Percentiles rank a stretch among this genome's conserved stretches.
These are phyloP conservation scores for Teratosphaeria epicoccoides DNA, from an alignment of 2,329 filamentous ascomycete species.

Conservation along the genomic window DNA sequence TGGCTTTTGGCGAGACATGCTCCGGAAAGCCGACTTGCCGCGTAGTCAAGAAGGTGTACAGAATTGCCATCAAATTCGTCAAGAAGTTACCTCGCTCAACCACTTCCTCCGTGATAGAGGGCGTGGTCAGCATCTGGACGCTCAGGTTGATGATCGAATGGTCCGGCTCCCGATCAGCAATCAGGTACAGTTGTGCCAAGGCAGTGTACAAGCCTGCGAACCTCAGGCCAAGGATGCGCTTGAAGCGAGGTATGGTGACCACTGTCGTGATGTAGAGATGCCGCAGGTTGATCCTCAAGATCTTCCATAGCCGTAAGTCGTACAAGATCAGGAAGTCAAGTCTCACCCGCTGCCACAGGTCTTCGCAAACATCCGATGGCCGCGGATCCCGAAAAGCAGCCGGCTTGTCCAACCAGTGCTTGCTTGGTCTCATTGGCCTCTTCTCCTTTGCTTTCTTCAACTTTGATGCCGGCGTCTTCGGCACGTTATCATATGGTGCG, in stretches of 20 bases:
- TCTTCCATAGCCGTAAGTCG: constrained; percentile 94
- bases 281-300: constrained; percentile 76
- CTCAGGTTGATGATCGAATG: constrained; percentile 98
- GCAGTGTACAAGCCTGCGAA: constrained; percentile 92
- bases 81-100: constrained; percentile 93
- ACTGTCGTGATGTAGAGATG: constrained; percentile 95
- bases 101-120: constrained; percentile 91
- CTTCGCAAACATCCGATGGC: constrained; percentile 59
- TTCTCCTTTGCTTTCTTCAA: constrained; percentile 28
- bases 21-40: constrained; percentile 90
- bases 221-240: constrained; percentile 81
- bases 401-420: constrained; percentile 81
- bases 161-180: constrained; percentile 91
- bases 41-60: constrained; percentile 95
- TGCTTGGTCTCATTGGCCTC: constrained; percentile 53
- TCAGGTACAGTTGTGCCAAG: constrained; percentile 85
- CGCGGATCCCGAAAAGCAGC: constrained; percentile 39
- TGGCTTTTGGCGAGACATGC: constrained; percentile 75
- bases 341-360: constrained; percentile 78
- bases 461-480: constrained; percentile 57
- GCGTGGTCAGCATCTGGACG: constrained; percentile 90
- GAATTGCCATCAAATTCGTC: constrained; percentile 85
- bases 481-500: constrained; percentile 48
- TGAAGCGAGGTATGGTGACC: constrained; percentile 91
- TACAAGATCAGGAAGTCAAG: constrained; percentile 93